Percentiles rank a stretch among this genome's conserved stretches.
phyloP scores from a whole-genome alignment of 805 yeast species.

The Saturnispora quitensis region DNA sequence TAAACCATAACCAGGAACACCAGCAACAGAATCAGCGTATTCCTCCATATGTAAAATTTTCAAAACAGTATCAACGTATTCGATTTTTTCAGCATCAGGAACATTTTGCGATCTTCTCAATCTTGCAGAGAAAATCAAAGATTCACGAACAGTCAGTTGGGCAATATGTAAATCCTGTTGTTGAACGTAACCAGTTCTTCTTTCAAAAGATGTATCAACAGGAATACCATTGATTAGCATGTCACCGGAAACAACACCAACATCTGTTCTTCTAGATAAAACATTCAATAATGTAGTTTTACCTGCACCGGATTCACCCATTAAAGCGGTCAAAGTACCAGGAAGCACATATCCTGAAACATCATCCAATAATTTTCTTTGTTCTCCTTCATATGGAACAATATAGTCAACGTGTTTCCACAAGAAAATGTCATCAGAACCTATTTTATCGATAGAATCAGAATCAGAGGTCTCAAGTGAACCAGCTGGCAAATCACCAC shows the following conservation, averaged over 20 bases:
- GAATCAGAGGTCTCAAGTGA: slow-evolving; percentile 37
- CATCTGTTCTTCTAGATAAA: slow-evolving; percentile 40
- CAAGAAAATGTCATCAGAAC: slow-evolving; percentile 41
- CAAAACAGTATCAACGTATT: slow-evolving; percentile 35
- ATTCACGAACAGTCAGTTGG: slow-evolving; percentile 43
- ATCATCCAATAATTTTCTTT: slow-evolving; percentile 34
- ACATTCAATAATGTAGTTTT: slow-evolving; percentile 50
- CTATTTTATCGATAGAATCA: slow-evolving; percentile 38
- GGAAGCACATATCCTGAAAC: slow-evolving; percentile 41
- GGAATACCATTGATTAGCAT: slow-evolving; percentile 47
- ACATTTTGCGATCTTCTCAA: slow-evolving; percentile 38
- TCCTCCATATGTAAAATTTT: slow-evolving; percentile 33
- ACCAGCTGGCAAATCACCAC: slow-evolving; percentile 25
- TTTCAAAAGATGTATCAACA: slow-evolving; percentile 39
- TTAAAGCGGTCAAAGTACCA: slow-evolving; percentile 49
- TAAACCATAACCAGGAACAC: slow-evolving; percentile 38
- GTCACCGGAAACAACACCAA: slow-evolving; percentile 51
- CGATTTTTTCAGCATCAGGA: slow-evolving; percentile 33
- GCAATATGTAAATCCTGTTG: slow-evolving; percentile 46
- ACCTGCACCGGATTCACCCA: slow-evolving; percentile 64
- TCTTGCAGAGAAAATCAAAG: slow-evolving; percentile 38
- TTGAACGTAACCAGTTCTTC: slow-evolving; percentile 50
- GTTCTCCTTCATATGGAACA: slow-evolving; percentile 39
- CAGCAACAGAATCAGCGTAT: slow-evolving; percentile 45
- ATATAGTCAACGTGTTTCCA: slow-evolving; percentile 58